phyloP scores from a whole-genome alignment of 202 grass and related monocot genomes.

The Digitaria exilis region DNA sequence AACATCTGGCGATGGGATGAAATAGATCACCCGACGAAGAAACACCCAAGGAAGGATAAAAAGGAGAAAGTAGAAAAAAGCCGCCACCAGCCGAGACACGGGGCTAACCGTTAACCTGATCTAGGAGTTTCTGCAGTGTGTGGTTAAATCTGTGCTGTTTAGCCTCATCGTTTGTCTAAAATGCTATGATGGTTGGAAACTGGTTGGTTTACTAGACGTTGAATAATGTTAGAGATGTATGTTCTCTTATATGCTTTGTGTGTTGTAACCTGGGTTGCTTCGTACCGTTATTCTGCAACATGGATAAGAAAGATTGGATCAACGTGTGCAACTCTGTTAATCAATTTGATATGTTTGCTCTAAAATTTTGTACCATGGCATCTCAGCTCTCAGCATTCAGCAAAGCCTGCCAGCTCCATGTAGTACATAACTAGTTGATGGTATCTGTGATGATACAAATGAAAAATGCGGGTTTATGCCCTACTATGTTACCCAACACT shows the following conservation, averaged over 20 bases:
- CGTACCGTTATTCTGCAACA: background rate
- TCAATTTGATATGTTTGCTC: no score
- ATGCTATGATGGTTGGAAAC: background rate
- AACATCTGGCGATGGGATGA: slow-evolving; percentile 84
- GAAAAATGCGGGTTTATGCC: no score
- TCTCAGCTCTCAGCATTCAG: no score
- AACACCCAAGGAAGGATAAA: background rate
- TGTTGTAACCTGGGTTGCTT: background rate
- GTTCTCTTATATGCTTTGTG: background rate
- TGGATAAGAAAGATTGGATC: no score
- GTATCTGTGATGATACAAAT: no score
- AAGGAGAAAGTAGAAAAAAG: background rate
- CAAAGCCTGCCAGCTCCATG: no score
- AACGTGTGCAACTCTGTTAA: no score
- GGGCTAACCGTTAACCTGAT: background rate
- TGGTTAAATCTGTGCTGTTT: background rate
- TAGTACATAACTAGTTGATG: no score
- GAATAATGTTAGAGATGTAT: background rate
- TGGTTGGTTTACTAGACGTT: background rate
- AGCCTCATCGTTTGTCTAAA: background rate
- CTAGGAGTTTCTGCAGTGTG: background rate
- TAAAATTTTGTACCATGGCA: no score
- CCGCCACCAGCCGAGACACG: background rate
- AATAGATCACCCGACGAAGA: slow-evolving; percentile 29
- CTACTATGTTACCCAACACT: no score